Percentiles rank a stretch among this genome's conserved stretches.
Evolutionary conservation across 2,329 filamentous ascomycete genomes (phyloP).

Genomic region (Zymoseptoria ardabiliae): DNA sequence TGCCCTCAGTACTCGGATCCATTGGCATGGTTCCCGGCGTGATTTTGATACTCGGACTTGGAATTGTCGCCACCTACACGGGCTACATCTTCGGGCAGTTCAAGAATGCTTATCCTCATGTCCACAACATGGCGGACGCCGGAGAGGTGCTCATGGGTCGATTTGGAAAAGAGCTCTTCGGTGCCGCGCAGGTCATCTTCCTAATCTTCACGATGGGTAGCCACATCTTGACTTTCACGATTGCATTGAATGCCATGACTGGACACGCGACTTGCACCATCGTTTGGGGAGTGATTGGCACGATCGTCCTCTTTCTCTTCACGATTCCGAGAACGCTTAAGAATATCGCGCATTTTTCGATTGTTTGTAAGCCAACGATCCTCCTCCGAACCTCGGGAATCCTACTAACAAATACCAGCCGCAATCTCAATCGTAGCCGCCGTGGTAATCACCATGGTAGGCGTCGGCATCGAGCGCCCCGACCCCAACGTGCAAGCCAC

Average conservation of each 20-base stretch:
- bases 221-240: conserved; percentile 63
- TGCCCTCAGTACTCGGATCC: conserved; percentile 47
- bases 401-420: conserved; percentile 30
- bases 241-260: conserved; percentile 61
- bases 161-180: conserved; percentile 57
- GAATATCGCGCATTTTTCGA: conserved; percentile 56
- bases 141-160: conserved; percentile 55
- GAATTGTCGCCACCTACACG: conserved; percentile 52
- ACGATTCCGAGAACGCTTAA: conserved; percentile 57
- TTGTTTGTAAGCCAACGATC: conserved; percentile 42
- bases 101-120: conserved; percentile 46
- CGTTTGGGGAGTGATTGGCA: conserved; percentile 54
- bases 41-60: conserved; percentile 48
- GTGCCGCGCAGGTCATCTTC: conserved; percentile 56
- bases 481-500: conserved; percentile 33
- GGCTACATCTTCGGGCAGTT: conserved; percentile 55
- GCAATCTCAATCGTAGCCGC: conserved; percentile 47
- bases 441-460: conserved; percentile 60
- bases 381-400: neutral
- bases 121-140: conserved; percentile 58
- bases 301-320: conserved; percentile 51
- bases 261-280: conserved; percentile 57
- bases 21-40: conserved; percentile 49
- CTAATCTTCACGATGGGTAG: conserved; percentile 62
- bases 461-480: conserved; percentile 49